phyloP scores from a whole-genome alignment of 441 rosid genomes.

The Croton setiger region DNA sequence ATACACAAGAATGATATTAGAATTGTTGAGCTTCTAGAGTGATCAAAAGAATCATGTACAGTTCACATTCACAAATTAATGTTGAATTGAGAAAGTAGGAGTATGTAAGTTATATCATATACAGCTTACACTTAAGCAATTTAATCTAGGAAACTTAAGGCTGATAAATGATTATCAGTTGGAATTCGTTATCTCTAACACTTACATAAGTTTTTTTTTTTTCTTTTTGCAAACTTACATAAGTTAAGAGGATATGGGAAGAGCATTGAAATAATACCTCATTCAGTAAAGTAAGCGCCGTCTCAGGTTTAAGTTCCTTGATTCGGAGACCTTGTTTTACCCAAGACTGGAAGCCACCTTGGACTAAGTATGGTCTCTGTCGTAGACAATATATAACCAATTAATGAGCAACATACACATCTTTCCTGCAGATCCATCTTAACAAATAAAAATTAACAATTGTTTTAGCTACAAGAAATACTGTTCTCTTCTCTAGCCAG shows the following conservation, averaged over 20 bases:
- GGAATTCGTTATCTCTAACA: constrained; percentile 1
- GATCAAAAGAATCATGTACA: background rate
- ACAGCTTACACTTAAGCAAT: background rate
- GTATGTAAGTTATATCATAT: constrained; percentile 3
- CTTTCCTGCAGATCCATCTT: background rate
- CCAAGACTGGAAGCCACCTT: constrained; percentile 95
- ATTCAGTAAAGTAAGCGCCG: constrained; percentile 69
- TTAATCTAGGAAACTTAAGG: background rate
- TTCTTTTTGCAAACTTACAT: too few species aligned
- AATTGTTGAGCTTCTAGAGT: constrained; percentile 11
- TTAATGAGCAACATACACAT: constrained; percentile 13
- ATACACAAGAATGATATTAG: background rate
- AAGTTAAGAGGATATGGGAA: constrained; percentile 5
- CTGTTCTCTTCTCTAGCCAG: background rate
- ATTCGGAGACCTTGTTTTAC: constrained; percentile 64
- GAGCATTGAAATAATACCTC: constrained; percentile 49
- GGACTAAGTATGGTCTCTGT: constrained; percentile 75
- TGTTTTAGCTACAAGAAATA: background rate
- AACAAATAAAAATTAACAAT: background rate
- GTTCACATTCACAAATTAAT: background rate
- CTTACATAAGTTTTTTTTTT: background rate
- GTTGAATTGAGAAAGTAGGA: background rate
- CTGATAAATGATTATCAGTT: background rate
- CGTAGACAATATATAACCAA: constrained; percentile 24
- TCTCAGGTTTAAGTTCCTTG: constrained; percentile 84